Evolutionary conservation across 2,329 filamentous ascomycete species (phyloP).

Genomic region (Colletotrichum nymphaeae): DNA sequence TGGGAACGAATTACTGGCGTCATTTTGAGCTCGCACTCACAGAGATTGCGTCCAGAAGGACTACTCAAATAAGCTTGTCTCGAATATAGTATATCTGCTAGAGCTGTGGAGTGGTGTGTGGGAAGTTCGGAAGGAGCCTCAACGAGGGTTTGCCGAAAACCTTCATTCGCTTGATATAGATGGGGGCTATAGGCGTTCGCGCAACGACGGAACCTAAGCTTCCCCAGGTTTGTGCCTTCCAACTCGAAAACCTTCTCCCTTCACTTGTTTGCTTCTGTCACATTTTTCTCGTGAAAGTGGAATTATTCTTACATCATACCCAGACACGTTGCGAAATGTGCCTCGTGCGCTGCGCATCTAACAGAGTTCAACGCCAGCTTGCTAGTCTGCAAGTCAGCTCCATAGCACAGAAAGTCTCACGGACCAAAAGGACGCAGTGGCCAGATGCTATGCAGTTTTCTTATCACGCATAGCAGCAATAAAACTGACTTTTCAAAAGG

Average conservation of each 20-base stretch:
- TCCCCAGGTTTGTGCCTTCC: background rate
- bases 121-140: background rate
- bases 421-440: background rate
- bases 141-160: background rate
- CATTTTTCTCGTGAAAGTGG: background rate
- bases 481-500: background rate
- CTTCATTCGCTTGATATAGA: background rate
- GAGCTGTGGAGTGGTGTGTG: background rate
- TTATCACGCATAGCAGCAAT: background rate
- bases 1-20: background rate
- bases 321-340: background rate
- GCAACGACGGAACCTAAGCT: background rate
- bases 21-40: background rate
- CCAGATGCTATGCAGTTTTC: background rate
- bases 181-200: background rate
- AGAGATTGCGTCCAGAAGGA: background rate
- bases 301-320: background rate
- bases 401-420: background rate
- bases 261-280: background rate
- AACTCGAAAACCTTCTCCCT: background rate
- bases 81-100: background rate
- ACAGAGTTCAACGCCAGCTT: background rate
- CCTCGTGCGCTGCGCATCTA: background rate
- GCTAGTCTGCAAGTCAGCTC: background rate
- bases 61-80: background rate